Percentiles rank a stretch among this genome's conserved stretches.
phyloP scores from a whole-genome alignment of 2,329 filamentous ascomycete genomes.

The Fusarium vanettenii region DNA sequence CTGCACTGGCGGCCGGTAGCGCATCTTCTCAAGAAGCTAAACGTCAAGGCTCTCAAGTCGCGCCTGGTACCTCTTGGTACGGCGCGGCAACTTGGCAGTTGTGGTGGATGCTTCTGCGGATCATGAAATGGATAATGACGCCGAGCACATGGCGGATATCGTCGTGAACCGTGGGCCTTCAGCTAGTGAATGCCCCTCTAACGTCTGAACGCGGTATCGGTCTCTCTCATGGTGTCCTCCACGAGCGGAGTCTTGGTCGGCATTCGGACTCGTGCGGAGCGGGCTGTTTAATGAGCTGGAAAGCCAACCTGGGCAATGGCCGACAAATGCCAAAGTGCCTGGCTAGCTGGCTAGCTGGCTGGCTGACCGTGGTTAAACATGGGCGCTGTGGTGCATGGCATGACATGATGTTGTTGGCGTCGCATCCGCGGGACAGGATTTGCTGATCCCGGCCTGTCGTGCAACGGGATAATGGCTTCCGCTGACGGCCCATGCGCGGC shows the following conservation, averaged over 20 bases:
- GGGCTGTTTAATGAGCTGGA: constrained; percentile 31
- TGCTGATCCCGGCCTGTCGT: constrained; percentile 6
- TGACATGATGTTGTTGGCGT: constrained; percentile 13
- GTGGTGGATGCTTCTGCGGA: not conserved
- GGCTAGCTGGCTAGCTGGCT: not conserved
- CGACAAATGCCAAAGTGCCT: not conserved
- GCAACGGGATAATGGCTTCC: constrained; percentile 4
- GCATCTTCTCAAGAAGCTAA: constrained; percentile 27
- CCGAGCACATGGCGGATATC: not conserved
- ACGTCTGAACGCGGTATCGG: constrained; percentile 25
- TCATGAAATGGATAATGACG: constrained; percentile 2
- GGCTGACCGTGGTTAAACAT: not conserved
- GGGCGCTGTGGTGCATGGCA: not conserved
- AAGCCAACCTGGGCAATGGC: constrained; percentile 20
- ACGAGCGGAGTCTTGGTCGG: not conserved
- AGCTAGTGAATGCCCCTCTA: not conserved
- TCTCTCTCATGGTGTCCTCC: not conserved
- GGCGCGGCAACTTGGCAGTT: not conserved
- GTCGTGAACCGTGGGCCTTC: constrained; percentile 22
- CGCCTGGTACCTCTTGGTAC: constrained; percentile 21
- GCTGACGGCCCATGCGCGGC: constrained; percentile 3
- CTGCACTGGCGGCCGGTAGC: constrained; percentile 31
- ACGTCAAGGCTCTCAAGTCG: constrained; percentile 17
- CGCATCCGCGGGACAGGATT: constrained; percentile 1
- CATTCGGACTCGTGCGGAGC: not conserved